Conservation (phyloP, 805 yeast species). For the Debaryomyces prosopidis region DNA sequence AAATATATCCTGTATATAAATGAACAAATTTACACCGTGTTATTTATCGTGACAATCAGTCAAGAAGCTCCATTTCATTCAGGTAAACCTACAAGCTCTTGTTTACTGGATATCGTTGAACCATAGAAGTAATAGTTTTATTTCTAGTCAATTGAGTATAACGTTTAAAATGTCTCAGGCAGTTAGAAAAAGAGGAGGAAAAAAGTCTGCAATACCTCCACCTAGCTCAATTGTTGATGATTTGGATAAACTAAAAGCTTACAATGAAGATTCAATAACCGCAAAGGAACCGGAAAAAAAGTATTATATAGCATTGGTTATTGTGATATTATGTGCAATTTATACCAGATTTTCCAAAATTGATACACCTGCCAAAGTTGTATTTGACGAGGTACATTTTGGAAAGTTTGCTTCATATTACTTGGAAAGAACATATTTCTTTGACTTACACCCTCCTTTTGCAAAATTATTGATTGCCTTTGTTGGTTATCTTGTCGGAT, state of each 20-base stretch:
- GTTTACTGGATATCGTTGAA: background rate
- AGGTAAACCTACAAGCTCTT: background rate
- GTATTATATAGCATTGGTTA: constrained; percentile 34
- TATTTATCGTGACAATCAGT: too few species aligned
- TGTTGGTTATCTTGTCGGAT: constrained; percentile 87
- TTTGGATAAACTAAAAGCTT: constrained; percentile 3
- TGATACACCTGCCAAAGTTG: constrained; percentile 70
- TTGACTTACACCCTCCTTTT: constrained; percentile 97
- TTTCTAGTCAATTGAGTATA: background rate
- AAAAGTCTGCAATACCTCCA: constrained; percentile 14
- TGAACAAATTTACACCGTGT: too few species aligned
- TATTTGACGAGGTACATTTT: constrained; percentile 85
- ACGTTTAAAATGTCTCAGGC: constrained; percentile 23
- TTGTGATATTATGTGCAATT: constrained; percentile 45
- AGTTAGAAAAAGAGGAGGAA: constrained; percentile 28
- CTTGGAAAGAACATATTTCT: constrained; percentile 85
- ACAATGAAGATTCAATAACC: constrained; percentile 2
- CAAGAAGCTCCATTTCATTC: too few species aligned
- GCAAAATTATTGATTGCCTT: constrained; percentile 90
- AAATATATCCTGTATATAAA: background rate
- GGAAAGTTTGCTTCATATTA: constrained; percentile 87
- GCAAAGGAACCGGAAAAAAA: constrained; percentile 27
- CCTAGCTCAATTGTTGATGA: constrained; percentile 2
- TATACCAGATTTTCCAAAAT: constrained; percentile 61
- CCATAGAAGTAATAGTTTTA: background rate